Conservation (phyloP, 169 alveolate genomes). For the Plasmodium relictum region DNA sequence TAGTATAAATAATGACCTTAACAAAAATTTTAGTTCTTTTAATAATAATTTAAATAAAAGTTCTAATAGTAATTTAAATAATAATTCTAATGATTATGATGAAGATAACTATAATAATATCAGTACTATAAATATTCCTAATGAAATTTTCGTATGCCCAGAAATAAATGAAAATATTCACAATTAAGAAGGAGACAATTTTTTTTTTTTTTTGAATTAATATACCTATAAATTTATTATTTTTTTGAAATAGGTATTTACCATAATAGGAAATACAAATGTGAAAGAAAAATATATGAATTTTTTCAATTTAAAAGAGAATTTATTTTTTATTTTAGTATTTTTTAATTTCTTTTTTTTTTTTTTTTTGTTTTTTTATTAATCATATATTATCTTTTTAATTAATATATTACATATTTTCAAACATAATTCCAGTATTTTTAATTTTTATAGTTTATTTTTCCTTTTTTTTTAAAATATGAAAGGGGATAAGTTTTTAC, state of each 20-base stretch:
- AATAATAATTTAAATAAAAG: conserved; percentile 6
- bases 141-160: conserved; percentile 60
- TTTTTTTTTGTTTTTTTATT: too few relatives aligned
- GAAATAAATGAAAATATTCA: conserved; percentile 24
- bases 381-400: too few relatives aligned
- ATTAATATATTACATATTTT: too few relatives aligned
- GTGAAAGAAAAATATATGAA: not conserved
- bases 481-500: too few relatives aligned
- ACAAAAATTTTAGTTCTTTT: not conserved
- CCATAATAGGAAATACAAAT: too few relatives aligned
- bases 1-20: conserved; percentile 2
- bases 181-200: not conserved
- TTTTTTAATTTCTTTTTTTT: not conserved
- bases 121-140: conserved; percentile 32
- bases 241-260: not conserved
- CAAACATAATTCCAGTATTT: too few relatives aligned
- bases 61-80: conserved; percentile 8
- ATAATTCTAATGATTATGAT: conserved; percentile 14
- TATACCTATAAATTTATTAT: not conserved
- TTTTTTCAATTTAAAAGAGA: not conserved
- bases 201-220: not conserved
- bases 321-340: not conserved
- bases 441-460: too few relatives aligned
- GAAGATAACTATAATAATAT: not conserved
- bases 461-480: too few relatives aligned